Percentiles rank a stretch among this genome's conserved stretches.
Conservation (phyloP, 345 rosid species). For the Brassica incana region DNA sequence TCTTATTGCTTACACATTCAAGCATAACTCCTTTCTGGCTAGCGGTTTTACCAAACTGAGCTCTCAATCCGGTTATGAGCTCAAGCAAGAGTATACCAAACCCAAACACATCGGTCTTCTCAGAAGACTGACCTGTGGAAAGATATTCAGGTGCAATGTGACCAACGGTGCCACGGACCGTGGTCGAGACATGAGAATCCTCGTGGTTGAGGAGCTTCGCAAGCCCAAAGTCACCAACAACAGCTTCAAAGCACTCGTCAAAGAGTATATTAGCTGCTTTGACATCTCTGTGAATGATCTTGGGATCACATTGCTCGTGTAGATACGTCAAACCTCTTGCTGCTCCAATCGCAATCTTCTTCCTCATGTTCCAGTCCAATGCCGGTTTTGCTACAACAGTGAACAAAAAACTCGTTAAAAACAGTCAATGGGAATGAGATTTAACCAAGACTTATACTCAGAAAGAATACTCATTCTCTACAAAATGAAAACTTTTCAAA, state of each 20-base stretch:
- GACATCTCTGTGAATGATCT: constrained; percentile 90
- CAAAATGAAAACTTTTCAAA: no score
- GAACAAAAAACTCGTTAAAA: background rate
- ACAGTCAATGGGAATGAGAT: no score
- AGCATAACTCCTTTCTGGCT: constrained; percentile 92
- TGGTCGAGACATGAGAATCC: constrained; percentile 86
- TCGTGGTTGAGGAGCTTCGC: constrained; percentile 91
- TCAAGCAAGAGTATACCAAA: constrained; percentile 88
- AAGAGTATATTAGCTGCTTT: constrained; percentile 91
- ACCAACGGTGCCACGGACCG: constrained; percentile 89
- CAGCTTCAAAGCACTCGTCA: constrained; percentile 81
- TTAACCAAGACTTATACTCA: no score
- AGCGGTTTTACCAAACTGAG: constrained; percentile 77
- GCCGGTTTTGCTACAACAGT: constrained; percentile 64
- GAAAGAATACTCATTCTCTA: no score
- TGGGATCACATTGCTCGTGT: constrained; percentile 94
- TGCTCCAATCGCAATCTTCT: constrained; percentile 92
- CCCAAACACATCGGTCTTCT: constrained; percentile 95
- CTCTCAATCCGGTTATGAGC: constrained; percentile 89
- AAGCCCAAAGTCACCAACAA: constrained; percentile 94
- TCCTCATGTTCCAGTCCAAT: constrained; percentile 83
- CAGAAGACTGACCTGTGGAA: constrained; percentile 93
- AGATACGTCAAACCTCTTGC: constrained; percentile 88
- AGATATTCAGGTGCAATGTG: constrained; percentile 96
- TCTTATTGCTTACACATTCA: constrained; percentile 68